Evolutionary conservation across 1,139 yeast species (phyloP).

Genomic region (Nadsonia starkeyi-henricii): DNA sequence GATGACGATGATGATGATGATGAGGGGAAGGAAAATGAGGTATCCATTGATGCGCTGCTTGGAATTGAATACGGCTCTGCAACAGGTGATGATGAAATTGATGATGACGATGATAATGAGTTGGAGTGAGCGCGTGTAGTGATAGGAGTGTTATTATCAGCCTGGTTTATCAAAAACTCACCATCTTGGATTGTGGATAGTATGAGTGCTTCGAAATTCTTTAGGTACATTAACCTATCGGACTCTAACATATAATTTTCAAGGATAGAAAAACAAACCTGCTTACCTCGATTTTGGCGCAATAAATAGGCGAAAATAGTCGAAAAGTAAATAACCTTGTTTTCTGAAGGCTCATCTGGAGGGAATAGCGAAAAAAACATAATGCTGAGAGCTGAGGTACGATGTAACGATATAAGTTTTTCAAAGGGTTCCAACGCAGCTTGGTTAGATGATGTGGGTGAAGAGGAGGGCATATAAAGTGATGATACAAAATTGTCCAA

Average conservation of each 20-base stretch:
- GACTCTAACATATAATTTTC: conserved; percentile 13
- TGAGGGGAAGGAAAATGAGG: background rate
- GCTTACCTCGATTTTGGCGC: conserved; percentile 14
- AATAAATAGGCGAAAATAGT: conserved; percentile 16
- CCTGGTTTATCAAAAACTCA: conserved; percentile 12
- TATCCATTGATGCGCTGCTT: background rate
- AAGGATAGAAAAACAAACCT: conserved; percentile 14
- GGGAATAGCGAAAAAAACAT: conserved; percentile 21
- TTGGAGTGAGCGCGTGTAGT: background rate
- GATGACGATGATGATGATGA: background rate
- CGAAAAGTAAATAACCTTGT: conserved; percentile 21
- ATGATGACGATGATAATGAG: background rate
- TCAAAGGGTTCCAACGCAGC: conserved; percentile 15
- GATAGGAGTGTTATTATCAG: background rate
- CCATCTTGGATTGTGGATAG: conserved; percentile 17
- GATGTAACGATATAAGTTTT: conserved; percentile 16
- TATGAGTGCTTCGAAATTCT: conserved; percentile 15
- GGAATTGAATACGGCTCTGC: background rate
- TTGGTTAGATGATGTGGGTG: conserved; percentile 1
- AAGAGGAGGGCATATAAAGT: background rate
- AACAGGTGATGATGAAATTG: background rate
- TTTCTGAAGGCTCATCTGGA: conserved; percentile 13
- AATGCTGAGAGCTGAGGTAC: conserved; percentile 20
- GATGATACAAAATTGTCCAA: conserved; percentile 12
- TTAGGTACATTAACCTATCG: conserved; percentile 13